Conservation (phyloP, 768 basidiomycete genomes). For the Suillus cothurnatus region DNA sequence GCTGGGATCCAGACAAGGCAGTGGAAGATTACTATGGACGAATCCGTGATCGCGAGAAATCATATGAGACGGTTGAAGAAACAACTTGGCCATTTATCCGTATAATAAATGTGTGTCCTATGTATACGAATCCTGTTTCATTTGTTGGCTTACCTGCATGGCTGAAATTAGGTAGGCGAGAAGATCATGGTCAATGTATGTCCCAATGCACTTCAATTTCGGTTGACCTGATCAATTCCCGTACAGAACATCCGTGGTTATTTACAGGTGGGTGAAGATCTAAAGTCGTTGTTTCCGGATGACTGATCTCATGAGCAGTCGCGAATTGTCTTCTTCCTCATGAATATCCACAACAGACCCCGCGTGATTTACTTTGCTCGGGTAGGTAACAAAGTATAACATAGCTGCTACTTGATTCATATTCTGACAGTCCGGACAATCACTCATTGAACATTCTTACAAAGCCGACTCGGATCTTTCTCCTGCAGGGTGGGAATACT, state of each 20-base stretch:
- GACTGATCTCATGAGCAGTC: constrained; percentile 51
- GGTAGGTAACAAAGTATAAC: constrained; percentile 46
- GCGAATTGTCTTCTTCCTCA: constrained; percentile 96
- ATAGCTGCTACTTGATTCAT: constrained; percentile 1
- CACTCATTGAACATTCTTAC: constrained; percentile 97
- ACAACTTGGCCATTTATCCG: constrained; percentile 92
- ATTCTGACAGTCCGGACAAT: constrained; percentile 84
- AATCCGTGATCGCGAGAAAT: constrained; percentile 81
- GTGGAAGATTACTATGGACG: constrained; percentile 91
- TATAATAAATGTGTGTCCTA: constrained; percentile 72
- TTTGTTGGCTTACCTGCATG: constrained; percentile 13
- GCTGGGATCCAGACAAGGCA: constrained; percentile 91
- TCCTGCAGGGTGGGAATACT: constrained; percentile 94
- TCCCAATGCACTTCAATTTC: not conserved
- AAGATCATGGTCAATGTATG: constrained; percentile 87
- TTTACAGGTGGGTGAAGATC: constrained; percentile 57
- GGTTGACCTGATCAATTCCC: constrained; percentile 6
- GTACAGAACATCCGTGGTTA: constrained; percentile 83
- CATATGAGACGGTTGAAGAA: constrained; percentile 92
- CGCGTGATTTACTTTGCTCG: constrained; percentile 96
- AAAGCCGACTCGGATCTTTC: constrained; percentile 98
- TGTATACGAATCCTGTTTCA: not conserved
- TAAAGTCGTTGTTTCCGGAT: not conserved
- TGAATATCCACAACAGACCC: constrained; percentile 97
- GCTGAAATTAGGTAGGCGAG: constrained; percentile 74